These are phyloP conservation scores for Ceratobasidium papillatum DNA, from an alignment of 1,284 basidiomycete genomes.

Conservation along the genomic window DNA sequence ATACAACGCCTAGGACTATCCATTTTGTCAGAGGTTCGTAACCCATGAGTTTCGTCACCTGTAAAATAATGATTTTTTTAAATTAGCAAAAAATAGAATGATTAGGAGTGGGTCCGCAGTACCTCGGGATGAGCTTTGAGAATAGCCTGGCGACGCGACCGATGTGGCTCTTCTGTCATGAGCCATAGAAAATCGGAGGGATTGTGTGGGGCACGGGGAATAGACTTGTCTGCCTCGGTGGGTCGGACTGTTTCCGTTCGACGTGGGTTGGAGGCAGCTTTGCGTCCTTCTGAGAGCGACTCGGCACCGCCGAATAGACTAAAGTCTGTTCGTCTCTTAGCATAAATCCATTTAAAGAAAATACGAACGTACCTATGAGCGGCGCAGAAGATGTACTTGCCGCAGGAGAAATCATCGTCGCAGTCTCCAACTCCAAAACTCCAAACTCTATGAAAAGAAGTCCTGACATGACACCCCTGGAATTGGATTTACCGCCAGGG, in stretches of 20 bases:
- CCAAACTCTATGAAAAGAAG: background rate
- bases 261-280: constrained; percentile 54
- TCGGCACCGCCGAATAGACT: constrained; percentile 72
- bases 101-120: constrained; percentile 45
- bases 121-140: constrained; percentile 96
- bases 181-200: constrained; percentile 90
- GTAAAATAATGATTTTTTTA: constrained; percentile 19
- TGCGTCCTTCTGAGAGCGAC: constrained; percentile 63
- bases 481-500: background rate
- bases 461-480: background rate
- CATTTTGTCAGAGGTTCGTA: constrained; percentile 91
- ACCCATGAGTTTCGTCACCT: constrained; percentile 96
- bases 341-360: background rate
- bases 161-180: constrained; percentile 97
- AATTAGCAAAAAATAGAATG: constrained; percentile 7
- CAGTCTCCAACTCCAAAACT: background rate
- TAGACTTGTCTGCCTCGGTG: constrained; percentile 51
- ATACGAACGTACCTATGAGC: constrained; percentile 1
- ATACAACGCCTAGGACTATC: constrained; percentile 80
- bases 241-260: constrained; percentile 62
- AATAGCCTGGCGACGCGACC: constrained; percentile 85
- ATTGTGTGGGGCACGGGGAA: constrained; percentile 68
- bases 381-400: constrained; percentile 30
- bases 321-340: constrained; percentile 65
- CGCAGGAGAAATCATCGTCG: constrained; percentile 37